Percentiles rank a stretch among this genome's conserved stretches.
Conservation (phyloP, 2,329 filamentous ascomycete genomes). For the Diplodia sapinea region DNA sequence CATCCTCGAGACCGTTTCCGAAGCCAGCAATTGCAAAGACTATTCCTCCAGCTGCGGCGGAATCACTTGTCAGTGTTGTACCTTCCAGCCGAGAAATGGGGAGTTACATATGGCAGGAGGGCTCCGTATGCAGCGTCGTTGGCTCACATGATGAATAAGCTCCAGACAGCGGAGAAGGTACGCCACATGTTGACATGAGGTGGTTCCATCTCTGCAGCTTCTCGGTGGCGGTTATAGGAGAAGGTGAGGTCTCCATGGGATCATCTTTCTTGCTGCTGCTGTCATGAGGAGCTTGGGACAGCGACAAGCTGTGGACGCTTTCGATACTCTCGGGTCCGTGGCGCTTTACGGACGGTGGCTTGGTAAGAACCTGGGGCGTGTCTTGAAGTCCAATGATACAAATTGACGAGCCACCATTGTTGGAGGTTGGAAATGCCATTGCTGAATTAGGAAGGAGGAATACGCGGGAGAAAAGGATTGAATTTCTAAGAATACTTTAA, state of each 20-base stretch:
- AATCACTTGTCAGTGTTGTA: conserved; percentile 24
- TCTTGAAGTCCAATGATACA: conserved; percentile 44
- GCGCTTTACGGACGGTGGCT: conserved; percentile 34
- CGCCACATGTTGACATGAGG: conserved; percentile 64
- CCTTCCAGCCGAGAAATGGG: not conserved
- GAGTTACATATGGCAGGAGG: conserved; percentile 56
- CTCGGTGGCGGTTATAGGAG: conserved; percentile 50
- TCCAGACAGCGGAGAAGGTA: conserved; percentile 64
- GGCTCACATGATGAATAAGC: conserved; percentile 69
- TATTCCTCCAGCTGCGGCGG: conserved; percentile 62
- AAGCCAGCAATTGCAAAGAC: too few species aligned
- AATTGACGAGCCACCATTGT: conserved; percentile 45
- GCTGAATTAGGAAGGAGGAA: not conserved
- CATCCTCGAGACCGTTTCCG: too few species aligned
- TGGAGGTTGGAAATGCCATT: conserved; percentile 33
- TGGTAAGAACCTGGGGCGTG: not conserved
- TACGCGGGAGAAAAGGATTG: not conserved
- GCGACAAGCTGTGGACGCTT: conserved; percentile 22
- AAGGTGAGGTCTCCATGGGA: conserved; percentile 51
- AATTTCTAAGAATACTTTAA: not conserved
- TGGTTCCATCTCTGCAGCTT: conserved; percentile 67
- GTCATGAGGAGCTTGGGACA: not conserved
- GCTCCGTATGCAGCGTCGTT: conserved; percentile 71
- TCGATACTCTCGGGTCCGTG: conserved; percentile 31
- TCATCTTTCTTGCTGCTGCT: conserved; percentile 35